Evolutionary conservation across 352 stramenopile genomes (phyloP).

Genomic region (Globisporangium camurandrum): DNA sequence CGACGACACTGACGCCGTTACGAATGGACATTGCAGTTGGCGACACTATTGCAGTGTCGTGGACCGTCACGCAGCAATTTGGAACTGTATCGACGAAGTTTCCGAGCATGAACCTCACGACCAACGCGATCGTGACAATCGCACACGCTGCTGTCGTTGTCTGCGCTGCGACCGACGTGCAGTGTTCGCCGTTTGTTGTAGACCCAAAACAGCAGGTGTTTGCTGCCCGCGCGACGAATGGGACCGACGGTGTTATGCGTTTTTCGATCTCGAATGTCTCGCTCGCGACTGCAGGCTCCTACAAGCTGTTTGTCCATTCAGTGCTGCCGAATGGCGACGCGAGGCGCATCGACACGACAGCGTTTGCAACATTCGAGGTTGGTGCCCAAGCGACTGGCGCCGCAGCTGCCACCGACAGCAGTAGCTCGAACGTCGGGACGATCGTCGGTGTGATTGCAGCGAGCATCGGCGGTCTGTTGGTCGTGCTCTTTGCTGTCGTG

Average conservation of each 20-base stretch:
- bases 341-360: constrained; percentile 31
- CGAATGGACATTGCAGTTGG: too few relatives aligned
- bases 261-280: constrained; percentile 22
- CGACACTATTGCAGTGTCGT: constrained; percentile 16
- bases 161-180: constrained; percentile 20
- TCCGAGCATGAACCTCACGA: constrained; percentile 23
- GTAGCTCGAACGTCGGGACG: constrained; percentile 16
- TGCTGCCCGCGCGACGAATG: constrained; percentile 22
- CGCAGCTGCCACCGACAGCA: constrained; percentile 10
- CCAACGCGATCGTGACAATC: constrained; percentile 24
- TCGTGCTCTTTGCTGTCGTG: constrained; percentile 21
- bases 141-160: constrained; percentile 34
- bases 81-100: constrained; percentile 15
- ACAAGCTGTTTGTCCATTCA: constrained; percentile 34
- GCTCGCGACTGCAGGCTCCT: constrained; percentile 32
- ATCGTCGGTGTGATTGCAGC: constrained; percentile 29
- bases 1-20: too few relatives aligned
- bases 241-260: constrained; percentile 16
- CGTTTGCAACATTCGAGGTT: constrained; percentile 29
- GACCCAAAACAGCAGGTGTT: constrained; percentile 28
- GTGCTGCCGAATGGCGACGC: constrained; percentile 39
- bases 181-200: constrained; percentile 34
- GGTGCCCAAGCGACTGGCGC: constrained; percentile 10
- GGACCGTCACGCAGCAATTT: constrained; percentile 20
- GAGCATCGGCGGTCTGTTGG: constrained; percentile 18